Conservation (phyloP, 768 basidiomycete genomes). For the Amanita rubescens region DNA sequence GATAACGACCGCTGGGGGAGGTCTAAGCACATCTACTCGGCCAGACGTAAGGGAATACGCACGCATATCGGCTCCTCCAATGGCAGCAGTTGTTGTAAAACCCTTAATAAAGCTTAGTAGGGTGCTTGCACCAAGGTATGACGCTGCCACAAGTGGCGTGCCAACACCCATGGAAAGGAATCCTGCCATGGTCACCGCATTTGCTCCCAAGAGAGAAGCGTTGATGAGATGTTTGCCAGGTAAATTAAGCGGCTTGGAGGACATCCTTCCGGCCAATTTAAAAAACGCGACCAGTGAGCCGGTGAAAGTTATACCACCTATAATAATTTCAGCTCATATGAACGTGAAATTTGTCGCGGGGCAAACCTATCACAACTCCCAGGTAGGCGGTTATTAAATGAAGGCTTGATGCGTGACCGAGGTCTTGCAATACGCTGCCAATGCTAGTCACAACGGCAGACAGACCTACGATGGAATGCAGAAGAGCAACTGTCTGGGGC, state of each 20-base stretch:
- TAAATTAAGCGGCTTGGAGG: conserved; percentile 62
- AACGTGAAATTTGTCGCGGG: neutral
- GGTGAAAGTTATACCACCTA: conserved; percentile 81
- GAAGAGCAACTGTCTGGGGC: conserved; percentile 70
- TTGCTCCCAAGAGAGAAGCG: conserved; percentile 59
- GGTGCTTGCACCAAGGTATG: conserved; percentile 68
- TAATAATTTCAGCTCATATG: conserved; percentile 6
- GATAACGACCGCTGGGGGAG: conserved; percentile 68
- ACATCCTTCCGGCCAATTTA: conserved; percentile 78
- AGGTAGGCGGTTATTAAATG: conserved; percentile 84
- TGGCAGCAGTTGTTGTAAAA: conserved; percentile 83
- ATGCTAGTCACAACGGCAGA: conserved; percentile 86
- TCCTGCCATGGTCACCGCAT: conserved; percentile 66
- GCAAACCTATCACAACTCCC: conserved; percentile 72
- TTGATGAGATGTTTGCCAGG: conserved; percentile 80
- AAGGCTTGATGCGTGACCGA: conserved; percentile 58
- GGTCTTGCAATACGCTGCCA: conserved; percentile 69
- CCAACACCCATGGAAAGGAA: conserved; percentile 66
- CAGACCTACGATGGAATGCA: conserved; percentile 86
- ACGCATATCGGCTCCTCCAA: conserved; percentile 94
- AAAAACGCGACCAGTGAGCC: conserved; percentile 87
- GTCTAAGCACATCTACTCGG: neutral
- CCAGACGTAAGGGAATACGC: conserved; percentile 21
- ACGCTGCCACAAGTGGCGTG: conserved; percentile 69
- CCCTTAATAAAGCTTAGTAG: conserved; percentile 80